A percentile compares a stretch with the other conserved stretches of the same genome.
Evolutionary conservation across 1,284 basidiomycete genomes (phyloP).

Genomic region (Ceratobasidium sp.): DNA sequence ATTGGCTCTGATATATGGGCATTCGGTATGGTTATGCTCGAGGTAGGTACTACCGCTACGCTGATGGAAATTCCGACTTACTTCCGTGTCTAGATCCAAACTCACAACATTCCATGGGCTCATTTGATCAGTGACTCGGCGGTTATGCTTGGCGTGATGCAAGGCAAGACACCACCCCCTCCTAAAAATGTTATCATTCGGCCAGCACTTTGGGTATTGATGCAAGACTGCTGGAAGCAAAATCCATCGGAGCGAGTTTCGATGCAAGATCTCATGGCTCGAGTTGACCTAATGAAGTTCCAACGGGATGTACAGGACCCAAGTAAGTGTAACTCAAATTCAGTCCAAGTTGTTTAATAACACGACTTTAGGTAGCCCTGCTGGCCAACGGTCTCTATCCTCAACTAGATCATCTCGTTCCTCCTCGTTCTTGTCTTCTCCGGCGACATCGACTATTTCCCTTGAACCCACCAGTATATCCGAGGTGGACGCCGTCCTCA

Average conservation of each 20-base stretch:
- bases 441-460: not conserved
- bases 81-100: slow-evolving; percentile 6
- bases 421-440: slow-evolving; percentile 18
- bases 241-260: slow-evolving; percentile 11
- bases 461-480: slow-evolving; percentile 15
- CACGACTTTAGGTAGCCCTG: slow-evolving; percentile 5
- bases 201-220: slow-evolving; percentile 15
- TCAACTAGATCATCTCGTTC: slow-evolving; percentile 18
- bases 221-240: slow-evolving; percentile 35
- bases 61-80: not conserved
- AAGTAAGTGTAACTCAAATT: slow-evolving; percentile 1
- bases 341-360: not conserved
- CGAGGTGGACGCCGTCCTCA: slow-evolving; percentile 6
- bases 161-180: slow-evolving; percentile 19
- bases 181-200: slow-evolving; percentile 18
- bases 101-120: slow-evolving; percentile 18
- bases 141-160: slow-evolving; percentile 25
- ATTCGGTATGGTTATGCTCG: slow-evolving; percentile 41
- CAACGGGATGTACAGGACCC: slow-evolving; percentile 35
- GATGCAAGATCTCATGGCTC: slow-evolving; percentile 26
- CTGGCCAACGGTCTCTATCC: slow-evolving; percentile 27
- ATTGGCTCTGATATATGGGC: slow-evolving; percentile 40
- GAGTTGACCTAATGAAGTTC: slow-evolving; percentile 31
- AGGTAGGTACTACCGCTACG: slow-evolving; percentile 3
- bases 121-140: slow-evolving; percentile 30